phyloP scores from a whole-genome alignment of 1,284 basidiomycete species.

The Dichomitus squalens region DNA sequence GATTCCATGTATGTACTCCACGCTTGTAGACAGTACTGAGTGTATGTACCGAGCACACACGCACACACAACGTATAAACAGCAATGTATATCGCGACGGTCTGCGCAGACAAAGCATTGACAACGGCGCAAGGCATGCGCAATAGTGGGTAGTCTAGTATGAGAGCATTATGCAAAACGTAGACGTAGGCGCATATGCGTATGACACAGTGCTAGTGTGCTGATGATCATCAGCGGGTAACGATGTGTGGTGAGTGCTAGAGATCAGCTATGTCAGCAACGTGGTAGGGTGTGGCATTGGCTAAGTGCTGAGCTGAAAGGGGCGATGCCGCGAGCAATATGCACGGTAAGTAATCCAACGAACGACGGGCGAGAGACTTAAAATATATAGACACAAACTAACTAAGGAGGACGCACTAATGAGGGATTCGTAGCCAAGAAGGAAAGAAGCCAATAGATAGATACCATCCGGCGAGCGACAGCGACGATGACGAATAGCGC shows the following conservation, averaged over 20 bases:
- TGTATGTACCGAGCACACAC: background rate
- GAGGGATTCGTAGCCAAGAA: slow-evolving; percentile 1
- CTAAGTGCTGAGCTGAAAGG: background rate
- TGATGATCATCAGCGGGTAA: background rate
- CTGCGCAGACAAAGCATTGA: background rate
- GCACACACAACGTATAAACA: background rate
- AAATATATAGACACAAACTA: slow-evolving; percentile 19
- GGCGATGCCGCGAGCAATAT: slow-evolving; percentile 3
- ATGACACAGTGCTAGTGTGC: background rate
- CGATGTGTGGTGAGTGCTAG: background rate
- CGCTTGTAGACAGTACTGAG: background rate
- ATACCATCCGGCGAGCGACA: background rate
- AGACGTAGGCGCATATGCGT: background rate
- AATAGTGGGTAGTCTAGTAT: slow-evolving; percentile 8
- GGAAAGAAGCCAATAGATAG: slow-evolving; percentile 6
- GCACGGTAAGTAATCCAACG: slow-evolving; percentile 16
- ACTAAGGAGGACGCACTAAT: slow-evolving; percentile 8
- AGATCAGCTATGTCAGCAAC: background rate
- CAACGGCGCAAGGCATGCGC: background rate
- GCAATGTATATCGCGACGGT: slow-evolving; percentile 1
- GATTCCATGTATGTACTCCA: slow-evolving; percentile 5
- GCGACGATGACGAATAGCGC: background rate
- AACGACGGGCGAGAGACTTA: slow-evolving; percentile 11
- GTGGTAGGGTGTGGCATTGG: background rate
- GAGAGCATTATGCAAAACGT: background rate